These are phyloP conservation scores for Suillus tomentosus DNA, from an alignment of 768 basidiomycete species.

Conservation along the genomic window DNA sequence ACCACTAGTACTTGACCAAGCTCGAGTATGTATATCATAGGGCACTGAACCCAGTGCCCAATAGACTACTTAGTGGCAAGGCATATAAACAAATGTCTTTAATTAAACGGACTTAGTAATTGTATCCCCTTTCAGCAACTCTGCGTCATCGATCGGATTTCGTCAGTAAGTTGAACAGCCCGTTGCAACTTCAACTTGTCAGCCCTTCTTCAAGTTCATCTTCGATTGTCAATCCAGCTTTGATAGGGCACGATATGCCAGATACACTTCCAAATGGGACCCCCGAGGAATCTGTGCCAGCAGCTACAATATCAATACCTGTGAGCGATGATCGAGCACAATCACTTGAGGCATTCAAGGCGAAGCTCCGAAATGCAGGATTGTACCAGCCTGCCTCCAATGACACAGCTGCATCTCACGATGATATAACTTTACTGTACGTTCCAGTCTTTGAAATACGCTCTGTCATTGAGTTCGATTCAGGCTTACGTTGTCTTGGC, in stretches of 20 bases:
- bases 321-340: neutral
- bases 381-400: conserved; percentile 49
- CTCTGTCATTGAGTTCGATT: conserved; percentile 6
- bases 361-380: conserved; percentile 46
- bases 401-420: conserved; percentile 47
- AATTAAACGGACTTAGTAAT: too few species aligned
- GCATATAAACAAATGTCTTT: too few species aligned
- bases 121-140: too few species aligned
- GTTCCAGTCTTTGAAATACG: conserved; percentile 22
- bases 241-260: neutral
- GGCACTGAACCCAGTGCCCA: too few species aligned
- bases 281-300: neutral
- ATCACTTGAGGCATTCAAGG: conserved; percentile 52
- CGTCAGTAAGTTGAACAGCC: too few species aligned
- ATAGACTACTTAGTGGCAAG: too few species aligned
- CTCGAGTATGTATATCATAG: neutral
- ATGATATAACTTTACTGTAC: conserved; percentile 69
- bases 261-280: neutral
- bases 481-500: conserved; percentile 10
- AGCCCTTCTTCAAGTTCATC: neutral
- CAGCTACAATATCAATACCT: neutral
- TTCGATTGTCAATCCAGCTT: neutral
- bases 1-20: neutral
- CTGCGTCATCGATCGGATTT: too few species aligned
- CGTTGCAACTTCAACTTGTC: neutral